Conservation (phyloP, 257 asterid genomes). For the Solanum clarkiae region DNA sequence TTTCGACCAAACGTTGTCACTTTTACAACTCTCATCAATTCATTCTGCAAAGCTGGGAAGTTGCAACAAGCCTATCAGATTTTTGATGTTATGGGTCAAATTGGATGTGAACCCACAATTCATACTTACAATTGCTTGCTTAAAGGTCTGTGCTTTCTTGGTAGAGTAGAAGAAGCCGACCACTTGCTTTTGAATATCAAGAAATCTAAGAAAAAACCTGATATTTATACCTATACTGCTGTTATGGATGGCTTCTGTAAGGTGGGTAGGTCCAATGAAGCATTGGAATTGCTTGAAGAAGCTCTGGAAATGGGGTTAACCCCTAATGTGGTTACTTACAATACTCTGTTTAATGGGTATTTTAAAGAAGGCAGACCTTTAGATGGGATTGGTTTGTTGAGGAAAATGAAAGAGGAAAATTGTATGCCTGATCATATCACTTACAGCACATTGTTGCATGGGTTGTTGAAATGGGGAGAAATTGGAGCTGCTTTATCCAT, state of each 20-base stretch:
- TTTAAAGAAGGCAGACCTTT: conserved; percentile 70
- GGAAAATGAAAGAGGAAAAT: conserved; percentile 32
- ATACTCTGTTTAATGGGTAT: conserved; percentile 60
- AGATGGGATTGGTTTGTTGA: conserved; percentile 40
- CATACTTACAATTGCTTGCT: conserved; percentile 62
- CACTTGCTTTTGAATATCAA: conserved; percentile 32
- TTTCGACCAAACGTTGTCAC: conserved; percentile 44
- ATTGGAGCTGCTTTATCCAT: conserved; percentile 22
- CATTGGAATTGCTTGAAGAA: conserved; percentile 47
- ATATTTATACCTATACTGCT: conserved; percentile 57
- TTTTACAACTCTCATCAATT: conserved; percentile 47
- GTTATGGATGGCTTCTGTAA: conserved; percentile 78
- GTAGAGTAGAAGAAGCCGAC: conserved; percentile 66
- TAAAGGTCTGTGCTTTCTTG: conserved; percentile 74
- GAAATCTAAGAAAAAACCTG: conserved; percentile 34
- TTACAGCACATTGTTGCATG: conserved; percentile 62
- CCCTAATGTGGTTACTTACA: conserved; percentile 53
- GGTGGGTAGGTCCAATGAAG: conserved; percentile 71
- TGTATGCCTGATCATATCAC: conserved; percentile 54
- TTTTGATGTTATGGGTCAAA: conserved; percentile 41
- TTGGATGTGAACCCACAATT: conserved; percentile 60
- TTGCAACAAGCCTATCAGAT: conserved; percentile 39
- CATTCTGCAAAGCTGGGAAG: conserved; percentile 44
- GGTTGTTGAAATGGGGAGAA: conserved; percentile 69
- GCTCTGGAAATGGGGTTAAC: conserved; percentile 31